Evolutionary conservation across 192 early-diverging fungal genomes (phyloP).

Genomic region (Entophlyctis luteolus): DNA sequence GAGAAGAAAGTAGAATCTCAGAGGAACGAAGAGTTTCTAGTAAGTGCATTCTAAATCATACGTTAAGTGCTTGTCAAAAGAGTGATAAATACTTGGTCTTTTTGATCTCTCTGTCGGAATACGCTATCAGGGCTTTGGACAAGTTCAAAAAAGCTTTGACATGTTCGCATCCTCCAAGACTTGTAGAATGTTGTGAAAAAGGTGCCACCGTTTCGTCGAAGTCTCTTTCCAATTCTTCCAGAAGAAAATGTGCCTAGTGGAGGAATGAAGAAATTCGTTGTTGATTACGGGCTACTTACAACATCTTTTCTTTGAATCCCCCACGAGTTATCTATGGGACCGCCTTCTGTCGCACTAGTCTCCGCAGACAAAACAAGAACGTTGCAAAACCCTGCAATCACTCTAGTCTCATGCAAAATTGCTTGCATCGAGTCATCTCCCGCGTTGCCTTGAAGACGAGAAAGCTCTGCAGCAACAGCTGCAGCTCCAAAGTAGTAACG

Average conservation of each 20-base stretch:
- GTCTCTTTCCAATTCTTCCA: constrained; percentile 5
- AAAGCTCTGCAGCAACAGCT: constrained; percentile 9
- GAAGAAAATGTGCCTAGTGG: background rate
- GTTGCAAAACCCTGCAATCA: constrained; percentile 14
- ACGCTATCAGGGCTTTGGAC: background rate
- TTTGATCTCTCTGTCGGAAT: constrained; percentile 7
- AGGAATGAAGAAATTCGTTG: background rate
- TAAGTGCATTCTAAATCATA: constrained; percentile 6
- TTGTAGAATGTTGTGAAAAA: background rate
- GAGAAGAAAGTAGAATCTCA: constrained; percentile 1
- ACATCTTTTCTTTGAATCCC: too few relatives aligned
- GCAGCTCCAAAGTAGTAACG: constrained; percentile 25
- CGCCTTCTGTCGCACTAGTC: background rate
- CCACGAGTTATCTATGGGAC: too few relatives aligned
- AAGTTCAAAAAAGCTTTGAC: constrained; percentile 6
- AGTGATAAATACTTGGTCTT: constrained; percentile 13
- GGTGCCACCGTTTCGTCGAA: background rate
- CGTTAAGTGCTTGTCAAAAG: background rate
- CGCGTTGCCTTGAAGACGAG: background rate
- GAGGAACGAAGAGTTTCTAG: background rate
- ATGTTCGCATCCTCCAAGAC: constrained; percentile 7
- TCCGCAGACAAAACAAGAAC: constrained; percentile 2
- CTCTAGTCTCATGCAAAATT: background rate
- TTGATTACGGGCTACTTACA: background rate
- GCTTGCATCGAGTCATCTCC: background rate